These are phyloP conservation scores for Polychytrium aggregatum DNA, from an alignment of 192 early-diverging fungal species.

Conservation along the genomic window DNA sequence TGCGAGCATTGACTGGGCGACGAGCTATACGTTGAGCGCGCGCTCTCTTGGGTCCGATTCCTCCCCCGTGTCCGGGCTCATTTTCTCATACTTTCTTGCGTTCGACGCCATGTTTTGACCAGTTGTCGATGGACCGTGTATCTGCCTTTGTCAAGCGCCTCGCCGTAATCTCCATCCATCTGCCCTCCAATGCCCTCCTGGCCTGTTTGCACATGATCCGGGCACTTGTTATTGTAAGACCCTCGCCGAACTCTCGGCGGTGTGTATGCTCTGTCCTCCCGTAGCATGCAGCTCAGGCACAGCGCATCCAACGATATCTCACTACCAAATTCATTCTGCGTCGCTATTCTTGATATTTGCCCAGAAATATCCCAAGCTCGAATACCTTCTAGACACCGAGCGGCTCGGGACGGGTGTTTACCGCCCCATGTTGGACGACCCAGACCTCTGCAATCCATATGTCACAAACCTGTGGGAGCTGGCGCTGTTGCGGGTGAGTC, in stretches of 20 bases:
- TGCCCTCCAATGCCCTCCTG: conserved; percentile 62
- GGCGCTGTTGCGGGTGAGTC: conserved; percentile 56
- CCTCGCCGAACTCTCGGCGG: too few relatives aligned
- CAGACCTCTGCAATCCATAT: conserved; percentile 92
- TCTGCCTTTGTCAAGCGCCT: conserved; percentile 87
- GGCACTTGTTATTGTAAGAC: conserved; percentile 44
- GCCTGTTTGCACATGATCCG: conserved; percentile 56
- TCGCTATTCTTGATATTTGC: not conserved
- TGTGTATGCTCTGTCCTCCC: conserved; percentile 10
- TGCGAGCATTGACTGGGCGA: too few relatives aligned
- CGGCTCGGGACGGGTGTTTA: conserved; percentile 73
- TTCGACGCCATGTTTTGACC: not conserved
- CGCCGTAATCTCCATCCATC: conserved; percentile 53
- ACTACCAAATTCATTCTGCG: not conserved
- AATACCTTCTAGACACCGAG: conserved; percentile 54
- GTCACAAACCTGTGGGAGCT: conserved; percentile 85
- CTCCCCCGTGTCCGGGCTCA: too few relatives aligned
- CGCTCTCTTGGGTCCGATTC: too few relatives aligned
- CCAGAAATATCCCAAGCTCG: conserved; percentile 52
- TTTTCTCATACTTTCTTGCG: too few relatives aligned
- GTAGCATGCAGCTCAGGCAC: not conserved
- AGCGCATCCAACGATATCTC: too few relatives aligned
- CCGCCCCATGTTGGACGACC: conserved; percentile 68
- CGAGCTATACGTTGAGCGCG: too few relatives aligned
- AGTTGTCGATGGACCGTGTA: conserved; percentile 68